Percentiles rank a stretch among this genome's conserved stretches.
Conservation (phyloP, 192 early-diverging fungal species). For the Geranomyces variabilis region DNA sequence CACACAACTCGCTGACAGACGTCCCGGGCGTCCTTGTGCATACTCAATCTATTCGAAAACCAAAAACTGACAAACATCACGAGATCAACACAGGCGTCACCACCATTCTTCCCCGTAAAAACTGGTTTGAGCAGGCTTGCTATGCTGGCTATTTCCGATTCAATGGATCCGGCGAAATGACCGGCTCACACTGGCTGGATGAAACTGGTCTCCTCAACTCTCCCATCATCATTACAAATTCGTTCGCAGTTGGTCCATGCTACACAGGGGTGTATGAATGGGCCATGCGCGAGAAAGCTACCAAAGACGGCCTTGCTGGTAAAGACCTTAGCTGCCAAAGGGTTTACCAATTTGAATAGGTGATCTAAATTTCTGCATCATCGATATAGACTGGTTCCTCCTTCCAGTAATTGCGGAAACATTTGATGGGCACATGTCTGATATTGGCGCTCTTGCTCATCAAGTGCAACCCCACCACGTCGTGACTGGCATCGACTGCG, state of each 20-base stretch:
- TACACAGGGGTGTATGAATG: slow-evolving; percentile 4
- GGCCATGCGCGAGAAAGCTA: not conserved
- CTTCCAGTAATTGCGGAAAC: slow-evolving; percentile 9
- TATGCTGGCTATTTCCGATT: slow-evolving; percentile 15
- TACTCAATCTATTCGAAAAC: not conserved
- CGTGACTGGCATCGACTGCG: not conserved
- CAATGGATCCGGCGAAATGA: slow-evolving; percentile 11
- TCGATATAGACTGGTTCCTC: slow-evolving; percentile 3
- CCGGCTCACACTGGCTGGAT: slow-evolving; percentile 16
- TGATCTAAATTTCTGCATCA: too few species aligned
- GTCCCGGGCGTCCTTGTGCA: slow-evolving; percentile 8
- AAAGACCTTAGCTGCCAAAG: too few species aligned
- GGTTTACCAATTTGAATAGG: too few species aligned
- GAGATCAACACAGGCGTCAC: slow-evolving; percentile 12
- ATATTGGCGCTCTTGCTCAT: not conserved
- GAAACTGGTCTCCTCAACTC: slow-evolving; percentile 12
- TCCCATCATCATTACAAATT: slow-evolving; percentile 11
- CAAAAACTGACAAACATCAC: slow-evolving; percentile 12
- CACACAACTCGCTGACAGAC: slow-evolving; percentile 1
- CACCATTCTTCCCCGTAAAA: slow-evolving; percentile 2
- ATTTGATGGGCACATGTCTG: slow-evolving; percentile 7
- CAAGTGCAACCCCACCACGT: not conserved
- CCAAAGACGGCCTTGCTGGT: not conserved
- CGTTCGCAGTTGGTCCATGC: slow-evolving; percentile 10
- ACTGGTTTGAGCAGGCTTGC: slow-evolving; percentile 2